These are phyloP conservation scores for Penstemon barbatus DNA, from an alignment of 257 asterid genomes.

Conservation along the genomic window DNA sequence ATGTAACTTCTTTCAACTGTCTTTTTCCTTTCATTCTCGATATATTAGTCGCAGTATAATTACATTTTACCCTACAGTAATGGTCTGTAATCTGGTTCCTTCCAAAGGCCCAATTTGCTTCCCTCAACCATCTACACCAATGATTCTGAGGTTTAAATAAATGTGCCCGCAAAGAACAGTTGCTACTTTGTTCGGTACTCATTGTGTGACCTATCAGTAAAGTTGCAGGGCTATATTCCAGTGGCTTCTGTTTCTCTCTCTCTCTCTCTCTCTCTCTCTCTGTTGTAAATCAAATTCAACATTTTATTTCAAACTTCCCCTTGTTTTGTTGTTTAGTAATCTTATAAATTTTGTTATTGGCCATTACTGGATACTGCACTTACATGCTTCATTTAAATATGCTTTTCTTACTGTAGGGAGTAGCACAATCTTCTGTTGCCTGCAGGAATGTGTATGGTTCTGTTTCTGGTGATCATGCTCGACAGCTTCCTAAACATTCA, in stretches of 20 bases:
- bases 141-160: not conserved
- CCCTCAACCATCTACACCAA: not conserved
- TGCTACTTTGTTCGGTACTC: not conserved
- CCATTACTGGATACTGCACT: slow-evolving; percentile 10
- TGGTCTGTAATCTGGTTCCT: not conserved
- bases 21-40: not conserved
- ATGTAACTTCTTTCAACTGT: slow-evolving; percentile 6
- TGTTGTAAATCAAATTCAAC: not conserved
- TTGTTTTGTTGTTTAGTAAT: slow-evolving; percentile 2
- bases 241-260: slow-evolving; percentile 8
- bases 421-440: slow-evolving; percentile 40
- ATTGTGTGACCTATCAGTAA: not conserved
- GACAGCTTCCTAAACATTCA: slow-evolving; percentile 42
- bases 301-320: not conserved
- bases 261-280: slow-evolving; percentile 5
- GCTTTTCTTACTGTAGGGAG: slow-evolving; percentile 54
- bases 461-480: slow-evolving; percentile 46
- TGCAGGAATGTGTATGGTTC: slow-evolving; percentile 43
- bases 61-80: slow-evolving; percentile 15
- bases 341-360: slow-evolving; percentile 1
- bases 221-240: slow-evolving; percentile 3
- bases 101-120: not conserved
- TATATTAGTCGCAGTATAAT: not conserved
- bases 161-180: not conserved
- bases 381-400: slow-evolving; percentile 19